Evolutionary conservation across 2,329 filamentous ascomycete species (phyloP).

Genomic region (Teratosphaeria zuluensis): DNA sequence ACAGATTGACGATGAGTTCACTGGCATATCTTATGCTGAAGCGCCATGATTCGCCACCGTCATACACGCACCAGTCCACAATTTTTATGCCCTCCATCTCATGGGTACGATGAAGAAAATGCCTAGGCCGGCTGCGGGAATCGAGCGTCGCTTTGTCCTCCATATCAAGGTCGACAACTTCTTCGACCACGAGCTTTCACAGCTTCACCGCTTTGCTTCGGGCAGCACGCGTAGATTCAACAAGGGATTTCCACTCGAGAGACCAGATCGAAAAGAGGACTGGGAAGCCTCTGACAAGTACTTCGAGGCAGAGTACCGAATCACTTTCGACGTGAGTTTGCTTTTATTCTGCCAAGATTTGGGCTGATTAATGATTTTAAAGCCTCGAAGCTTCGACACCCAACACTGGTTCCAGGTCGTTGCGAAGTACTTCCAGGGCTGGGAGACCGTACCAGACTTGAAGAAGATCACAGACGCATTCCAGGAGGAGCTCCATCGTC

Average conservation of each 20-base stretch:
- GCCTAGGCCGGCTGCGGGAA: background rate
- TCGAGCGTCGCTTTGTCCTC: background rate
- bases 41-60: background rate
- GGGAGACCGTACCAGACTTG: background rate
- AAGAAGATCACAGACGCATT: background rate
- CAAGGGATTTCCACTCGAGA: too few species aligned
- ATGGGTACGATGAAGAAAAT: background rate
- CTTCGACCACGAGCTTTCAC: background rate
- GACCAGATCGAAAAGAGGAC: too few species aligned
- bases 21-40: background rate
- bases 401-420: background rate
- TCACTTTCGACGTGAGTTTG: too few species aligned
- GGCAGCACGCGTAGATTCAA: too few species aligned
- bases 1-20: background rate
- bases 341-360: too few species aligned
- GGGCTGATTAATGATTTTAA: too few species aligned
- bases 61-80: background rate
- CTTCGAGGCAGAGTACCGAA: background rate
- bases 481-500: background rate
- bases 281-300: background rate
- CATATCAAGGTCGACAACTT: background rate
- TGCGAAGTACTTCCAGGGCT: background rate
- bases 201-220: too few species aligned
- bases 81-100: background rate
- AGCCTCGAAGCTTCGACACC: background rate